Percentiles rank a stretch among this genome's conserved stretches.
phyloP scores from a whole-genome alignment of 371 early-diverging fungal genomes.

The Rhizopus delemar region DNA sequence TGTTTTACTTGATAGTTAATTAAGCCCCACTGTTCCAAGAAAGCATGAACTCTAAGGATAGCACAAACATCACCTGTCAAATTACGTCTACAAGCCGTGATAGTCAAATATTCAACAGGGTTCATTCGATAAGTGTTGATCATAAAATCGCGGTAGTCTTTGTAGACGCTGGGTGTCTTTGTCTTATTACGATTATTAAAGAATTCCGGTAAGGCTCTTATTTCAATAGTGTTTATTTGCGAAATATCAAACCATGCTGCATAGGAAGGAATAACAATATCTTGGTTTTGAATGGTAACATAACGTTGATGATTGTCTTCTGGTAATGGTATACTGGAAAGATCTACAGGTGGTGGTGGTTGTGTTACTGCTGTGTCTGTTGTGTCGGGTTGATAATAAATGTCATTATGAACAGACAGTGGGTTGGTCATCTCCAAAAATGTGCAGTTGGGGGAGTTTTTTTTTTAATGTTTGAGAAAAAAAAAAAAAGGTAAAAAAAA shows the following conservation, averaged over 20 bases:
- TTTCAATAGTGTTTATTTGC: conserved; percentile 81
- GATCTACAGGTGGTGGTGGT: conserved; percentile 17
- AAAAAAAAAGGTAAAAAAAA: too few species aligned
- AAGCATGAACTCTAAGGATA: conserved; percentile 93
- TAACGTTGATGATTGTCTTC: conserved; percentile 66
- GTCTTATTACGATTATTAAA: conserved; percentile 85
- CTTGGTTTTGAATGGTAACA: conserved; percentile 70
- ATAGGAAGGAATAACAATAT: conserved; percentile 84
- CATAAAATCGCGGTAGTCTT: conserved; percentile 95
- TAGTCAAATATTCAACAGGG: conserved; percentile 89
- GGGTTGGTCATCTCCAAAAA: too few species aligned
- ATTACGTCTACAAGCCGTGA: conserved; percentile 92
- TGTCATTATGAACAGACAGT: conserved; percentile 10
- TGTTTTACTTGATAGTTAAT: conserved; percentile 90
- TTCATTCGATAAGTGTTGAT: conserved; percentile 92
- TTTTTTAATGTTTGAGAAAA: too few species aligned
- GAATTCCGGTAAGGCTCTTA: conserved; percentile 87
- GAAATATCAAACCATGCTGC: conserved; percentile 88
- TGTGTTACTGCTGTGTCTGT: not conserved
- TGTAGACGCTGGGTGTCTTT: conserved; percentile 87
- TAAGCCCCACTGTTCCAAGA: conserved; percentile 97
- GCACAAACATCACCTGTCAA: conserved; percentile 94
- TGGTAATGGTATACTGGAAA: conserved; percentile 25
- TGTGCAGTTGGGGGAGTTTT: too few species aligned
- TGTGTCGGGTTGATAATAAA: conserved; percentile 20